phyloP scores from a whole-genome alignment of 768 basidiomycete species.

The Podaxis sp. region DNA sequence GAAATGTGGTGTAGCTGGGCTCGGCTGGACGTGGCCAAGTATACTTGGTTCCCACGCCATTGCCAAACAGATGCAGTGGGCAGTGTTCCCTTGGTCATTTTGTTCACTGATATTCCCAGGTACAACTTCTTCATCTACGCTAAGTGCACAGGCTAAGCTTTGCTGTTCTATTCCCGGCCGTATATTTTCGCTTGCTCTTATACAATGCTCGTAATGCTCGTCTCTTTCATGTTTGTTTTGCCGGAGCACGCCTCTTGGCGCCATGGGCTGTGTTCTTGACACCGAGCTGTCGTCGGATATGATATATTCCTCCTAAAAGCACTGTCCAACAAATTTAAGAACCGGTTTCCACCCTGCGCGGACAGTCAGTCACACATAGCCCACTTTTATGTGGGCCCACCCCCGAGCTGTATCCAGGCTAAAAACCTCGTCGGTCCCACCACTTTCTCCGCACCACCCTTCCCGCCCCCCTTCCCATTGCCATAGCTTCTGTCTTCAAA shows the following conservation, averaged over 20 bases:
- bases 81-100: background rate
- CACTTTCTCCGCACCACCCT: background rate
- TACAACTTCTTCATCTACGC: no score
- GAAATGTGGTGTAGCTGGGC: background rate
- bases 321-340: background rate
- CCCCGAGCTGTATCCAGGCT: background rate
- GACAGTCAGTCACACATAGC: background rate
- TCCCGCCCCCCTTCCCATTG: background rate
- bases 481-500: background rate
- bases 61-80: slow-evolving; percentile 13
- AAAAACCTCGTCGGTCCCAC: background rate
- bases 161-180: no score
- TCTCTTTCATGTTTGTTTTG: background rate
- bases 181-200: background rate
- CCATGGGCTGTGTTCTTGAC: background rate
- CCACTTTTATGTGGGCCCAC: background rate
- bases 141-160: no score
- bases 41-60: slow-evolving; percentile 19
- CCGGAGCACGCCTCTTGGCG: background rate
- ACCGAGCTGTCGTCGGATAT: background rate
- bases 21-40: slow-evolving; percentile 19
- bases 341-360: background rate
- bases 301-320: background rate
- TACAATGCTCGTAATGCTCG: background rate
- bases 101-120: no score